Evolutionary conservation across 2,329 filamentous ascomycete genomes (phyloP), one percentile per base, ranked within the genome.

Genomic region (Aspergillus unguis): DNA sequence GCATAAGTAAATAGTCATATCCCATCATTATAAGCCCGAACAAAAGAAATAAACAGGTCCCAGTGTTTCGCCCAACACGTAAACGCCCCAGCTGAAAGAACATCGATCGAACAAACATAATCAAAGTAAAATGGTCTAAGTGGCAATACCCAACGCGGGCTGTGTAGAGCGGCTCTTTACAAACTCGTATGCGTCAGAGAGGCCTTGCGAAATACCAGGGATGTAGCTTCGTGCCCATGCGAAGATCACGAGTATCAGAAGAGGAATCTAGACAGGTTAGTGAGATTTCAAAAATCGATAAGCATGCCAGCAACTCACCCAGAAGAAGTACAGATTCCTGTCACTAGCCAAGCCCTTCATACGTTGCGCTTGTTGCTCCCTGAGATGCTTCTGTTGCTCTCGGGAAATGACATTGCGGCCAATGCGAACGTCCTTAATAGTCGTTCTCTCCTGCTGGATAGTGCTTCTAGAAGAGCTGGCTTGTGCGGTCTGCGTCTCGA

Each of bases 321-420:
- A 80, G 57, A 80, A 68, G 61, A 78, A 77, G 62, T 78, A 80
- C n/a, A 80, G 66, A 56, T 80, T 80, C 52, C 75, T 69, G 58
- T 80, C 78, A 52, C 71, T 77, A 47, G 68, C 69, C 25, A 80
- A 65, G 27, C 72, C 71, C 64, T 79, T 79, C 65, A 79, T 73
- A 48, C 74, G 73, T 44, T 67, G 71, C 31, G 73, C 73, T 57
- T 78, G 75, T 44, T 76, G 74, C 45, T 71, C 69, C 50, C 75
- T 66, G 26, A 78, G 67, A 55, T 76, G 71, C 55, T 77, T 74
- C 55, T 77, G 74, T 50, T 77, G 73, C 54, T 75, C 72, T 26
- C 68, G 70, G 11, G 73, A 75, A 40, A 76, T 72, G 28, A 70
- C 65, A 53, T 69, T 74, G 28, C 68, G 64, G 25, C 72, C 73